Conservation (phyloP, 2,329 filamentous ascomycete species). For the Mollisiaceae sp. region DNA sequence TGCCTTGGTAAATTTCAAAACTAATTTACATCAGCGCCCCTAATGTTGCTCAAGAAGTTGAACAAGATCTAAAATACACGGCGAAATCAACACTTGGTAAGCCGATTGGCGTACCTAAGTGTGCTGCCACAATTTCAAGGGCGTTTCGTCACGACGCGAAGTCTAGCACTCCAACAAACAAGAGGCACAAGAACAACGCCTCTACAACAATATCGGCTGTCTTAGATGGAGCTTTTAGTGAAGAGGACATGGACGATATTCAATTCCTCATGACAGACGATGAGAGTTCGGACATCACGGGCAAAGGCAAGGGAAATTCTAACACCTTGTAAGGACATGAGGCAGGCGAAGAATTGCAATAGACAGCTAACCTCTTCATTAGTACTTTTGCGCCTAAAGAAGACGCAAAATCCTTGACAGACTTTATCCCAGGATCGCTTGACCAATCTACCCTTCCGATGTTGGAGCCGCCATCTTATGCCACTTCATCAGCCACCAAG, state of each 20-base stretch:
- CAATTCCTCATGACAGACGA: slow-evolving; percentile 46
- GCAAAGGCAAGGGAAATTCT: slow-evolving; percentile 21
- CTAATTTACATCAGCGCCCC: slow-evolving; percentile 12
- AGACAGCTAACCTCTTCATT: background rate
- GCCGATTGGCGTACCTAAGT: slow-evolving; percentile 38
- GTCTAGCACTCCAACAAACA: slow-evolving; percentile 11
- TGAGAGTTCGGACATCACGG: slow-evolving; percentile 30
- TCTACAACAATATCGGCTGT: background rate
- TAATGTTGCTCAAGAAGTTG: slow-evolving; percentile 20
- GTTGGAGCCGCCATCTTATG: slow-evolving; percentile 69
- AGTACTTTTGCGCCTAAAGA: slow-evolving; percentile 3
- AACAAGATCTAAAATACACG: slow-evolving; percentile 36
- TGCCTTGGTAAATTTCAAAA: background rate
- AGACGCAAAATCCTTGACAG: slow-evolving; percentile 45
- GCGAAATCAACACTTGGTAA: slow-evolving; percentile 30
- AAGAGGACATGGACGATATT: slow-evolving; percentile 44
- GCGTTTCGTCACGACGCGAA: slow-evolving; percentile 29
- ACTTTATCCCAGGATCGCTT: slow-evolving; percentile 72
- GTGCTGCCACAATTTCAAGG: slow-evolving; percentile 39
- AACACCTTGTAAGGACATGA: background rate
- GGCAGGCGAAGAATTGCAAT: background rate
- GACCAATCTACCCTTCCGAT: slow-evolving; percentile 65
- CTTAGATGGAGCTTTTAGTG: slow-evolving; percentile 24
- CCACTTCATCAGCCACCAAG: slow-evolving; percentile 64
- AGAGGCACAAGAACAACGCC: slow-evolving; percentile 28